phyloP scores from a whole-genome alignment of 73 alveolate species.

The Blepharisma stoltei region DNA sequence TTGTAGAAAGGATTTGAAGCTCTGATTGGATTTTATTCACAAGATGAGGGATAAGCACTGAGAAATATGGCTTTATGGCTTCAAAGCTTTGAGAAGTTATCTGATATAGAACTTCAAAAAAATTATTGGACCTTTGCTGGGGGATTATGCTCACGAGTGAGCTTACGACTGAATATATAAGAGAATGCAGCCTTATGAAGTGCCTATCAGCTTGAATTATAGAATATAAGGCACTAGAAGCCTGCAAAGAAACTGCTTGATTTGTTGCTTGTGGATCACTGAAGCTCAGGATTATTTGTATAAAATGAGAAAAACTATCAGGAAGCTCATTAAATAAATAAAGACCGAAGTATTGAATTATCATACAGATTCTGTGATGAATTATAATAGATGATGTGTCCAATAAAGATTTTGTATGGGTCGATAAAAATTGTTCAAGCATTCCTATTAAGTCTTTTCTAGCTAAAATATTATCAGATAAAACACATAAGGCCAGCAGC shows the following conservation, averaged over 20 bases:
- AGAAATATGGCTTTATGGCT: not conserved
- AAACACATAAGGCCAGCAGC: slow-evolving; percentile 20
- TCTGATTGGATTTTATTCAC: not conserved
- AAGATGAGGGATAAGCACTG: not conserved
- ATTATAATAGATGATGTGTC: not conserved
- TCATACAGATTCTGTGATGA: not conserved
- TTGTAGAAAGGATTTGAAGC: not conserved
- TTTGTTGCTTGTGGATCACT: not conserved
- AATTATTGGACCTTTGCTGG: not conserved
- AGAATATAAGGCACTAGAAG: not conserved
- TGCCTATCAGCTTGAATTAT: slow-evolving; percentile 4
- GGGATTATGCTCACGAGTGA: not conserved
- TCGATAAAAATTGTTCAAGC: not conserved
- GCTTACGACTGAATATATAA: not conserved
- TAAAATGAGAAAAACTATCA: not conserved
- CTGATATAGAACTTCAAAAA: slow-evolving; percentile 22
- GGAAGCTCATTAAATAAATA: not conserved
- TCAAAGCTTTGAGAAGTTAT: not conserved
- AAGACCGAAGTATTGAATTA: slow-evolving; percentile 14
- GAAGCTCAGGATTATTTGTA: not conserved
- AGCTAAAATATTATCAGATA: not conserved
- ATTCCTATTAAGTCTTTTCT: not conserved
- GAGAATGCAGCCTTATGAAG: not conserved
- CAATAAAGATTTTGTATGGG: not conserved
- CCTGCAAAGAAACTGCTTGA: slow-evolving; percentile 2